Conservation (phyloP, 2,329 filamentous ascomycete genomes). For the Plenodomus biglobosus region DNA sequence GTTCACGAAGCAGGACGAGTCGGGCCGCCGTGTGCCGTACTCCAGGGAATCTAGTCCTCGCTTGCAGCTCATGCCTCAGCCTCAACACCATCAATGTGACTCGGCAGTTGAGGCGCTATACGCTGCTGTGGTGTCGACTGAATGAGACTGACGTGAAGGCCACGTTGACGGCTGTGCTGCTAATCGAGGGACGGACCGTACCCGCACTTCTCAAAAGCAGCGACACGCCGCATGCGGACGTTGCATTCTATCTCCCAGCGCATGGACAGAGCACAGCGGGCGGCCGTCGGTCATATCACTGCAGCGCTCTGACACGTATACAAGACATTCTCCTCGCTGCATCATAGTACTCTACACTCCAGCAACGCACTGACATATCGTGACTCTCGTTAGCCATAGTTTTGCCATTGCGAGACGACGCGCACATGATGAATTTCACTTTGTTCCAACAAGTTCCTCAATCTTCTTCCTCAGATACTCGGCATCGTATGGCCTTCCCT, state of each 20-base stretch:
- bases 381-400: background rate
- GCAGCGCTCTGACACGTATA: too few species aligned
- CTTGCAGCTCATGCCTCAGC: constrained; percentile 11
- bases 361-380: constrained; percentile 1
- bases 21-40: constrained; percentile 4
- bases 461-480: constrained; percentile 62
- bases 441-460: constrained; percentile 47
- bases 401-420: background rate
- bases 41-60: background rate
- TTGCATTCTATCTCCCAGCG: too few species aligned
- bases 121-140: too few species aligned
- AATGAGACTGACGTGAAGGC: too few species aligned
- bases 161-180: too few species aligned
- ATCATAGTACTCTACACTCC: too few species aligned
- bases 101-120: background rate
- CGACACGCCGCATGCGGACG: background rate
- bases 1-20: constrained; percentile 2
- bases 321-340: too few species aligned
- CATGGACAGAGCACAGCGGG: too few species aligned
- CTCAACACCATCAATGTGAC: constrained; percentile 7
- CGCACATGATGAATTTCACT: constrained; percentile 8
- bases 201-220: background rate
- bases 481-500: constrained; percentile 66
- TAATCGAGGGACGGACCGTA: background rate
- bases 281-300: too few species aligned